Base-by-base conservation (phyloP, 2,329 filamentous ascomycete species). In the Aspergillus ruber region DNA sequence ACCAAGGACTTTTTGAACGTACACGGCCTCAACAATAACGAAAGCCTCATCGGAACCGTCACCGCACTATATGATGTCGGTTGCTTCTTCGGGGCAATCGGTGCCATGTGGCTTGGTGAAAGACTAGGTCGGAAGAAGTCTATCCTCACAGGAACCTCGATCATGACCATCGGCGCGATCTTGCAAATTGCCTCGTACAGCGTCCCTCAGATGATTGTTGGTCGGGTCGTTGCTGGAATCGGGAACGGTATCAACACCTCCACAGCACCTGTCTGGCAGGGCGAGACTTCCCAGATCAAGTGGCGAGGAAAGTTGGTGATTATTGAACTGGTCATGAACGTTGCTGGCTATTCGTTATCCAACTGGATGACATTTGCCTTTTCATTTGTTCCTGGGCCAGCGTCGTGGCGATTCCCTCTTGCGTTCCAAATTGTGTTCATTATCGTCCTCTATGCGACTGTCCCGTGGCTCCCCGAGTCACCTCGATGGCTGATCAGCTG, bases 221-320 rank as follows among this genome's bases (percentile, higher is more conserved):
- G 74, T n/a, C 66, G 75, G 17, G 68, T 74, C 41, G 68, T 78
- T 17, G 74, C 74, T 8, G 75, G 74, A 6, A 60, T 76, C 45
- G 56, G 56, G 32, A 54, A 54, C 10, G 75, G 74, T 10, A 66
- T 77, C 43, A 77, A 77, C 51, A 77, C 74, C 1, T 65, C 71
- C 0, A 74, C 72, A 2, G 73, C 72, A 10, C 73, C 71, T 6
- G 67, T 76, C 4, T 78, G 74, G 73, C 74, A 68, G 56, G 70
- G 72, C 6, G 75, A 78, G 52, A 77, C 73, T 0, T 73, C 71
- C 1, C 72, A 72, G 50, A 64, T 68, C 13, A 60, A 63, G 6
- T 50, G 49, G 44, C 43, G 55, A 48, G 55, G 55, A 0, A 57
- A 58, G 41, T 41, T 54, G 20, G 56, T 62, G 63, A 57, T 63